Evolutionary conservation across 2,329 filamentous ascomycete species (phyloP), one percentile per base, ranked within the genome.

Genomic region (Ascochyta koolunga): DNA sequence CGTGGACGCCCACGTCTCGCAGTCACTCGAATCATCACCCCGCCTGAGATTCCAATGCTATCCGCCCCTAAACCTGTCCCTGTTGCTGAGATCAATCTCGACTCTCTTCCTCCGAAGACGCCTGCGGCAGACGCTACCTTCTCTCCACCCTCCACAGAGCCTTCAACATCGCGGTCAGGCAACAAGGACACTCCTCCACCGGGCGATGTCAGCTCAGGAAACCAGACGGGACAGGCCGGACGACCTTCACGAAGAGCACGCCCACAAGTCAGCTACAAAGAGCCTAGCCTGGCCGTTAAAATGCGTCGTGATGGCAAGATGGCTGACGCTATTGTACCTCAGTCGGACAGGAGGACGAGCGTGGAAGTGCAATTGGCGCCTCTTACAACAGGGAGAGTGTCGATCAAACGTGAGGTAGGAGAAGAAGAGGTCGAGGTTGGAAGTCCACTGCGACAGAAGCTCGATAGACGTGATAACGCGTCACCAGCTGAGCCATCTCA

Each of bases 231-330:
- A 19, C 68, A 69, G 32, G 67, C 65, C 16, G 71, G 65, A 19
- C 68, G 79, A 29, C 76, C 78, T 10, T 78, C 76, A 2, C 72
- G 80, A 50, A 73, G 80, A 54, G 78, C 78, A 13, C 72, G 79
- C 21, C 68, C 77, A 16, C 73, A 77, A 29, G 78, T 81, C 42
- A 80, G 77, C 65, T 81, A 81, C 55, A 78, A 79, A 11, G 79
- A 81, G 57, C 80, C 80, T 1, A 79, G 73, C 42, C 66, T 82
- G 15, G 71, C 72, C 39, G 76, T 73, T 15, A 82, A 82, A 61
- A 81, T 82, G 79, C 72, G 80, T 18, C 73, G 80, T 22, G 73
- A 72, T 43, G 79, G 79, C 57, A 73, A 79, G 44, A 66, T 80
- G 47, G 76, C 76, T 1, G 78, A 81, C 60, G 79, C 79, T 1